Evolutionary conservation across 208 protist species (phyloP).

Genomic region (Acanthamoeba royreba): DNA sequence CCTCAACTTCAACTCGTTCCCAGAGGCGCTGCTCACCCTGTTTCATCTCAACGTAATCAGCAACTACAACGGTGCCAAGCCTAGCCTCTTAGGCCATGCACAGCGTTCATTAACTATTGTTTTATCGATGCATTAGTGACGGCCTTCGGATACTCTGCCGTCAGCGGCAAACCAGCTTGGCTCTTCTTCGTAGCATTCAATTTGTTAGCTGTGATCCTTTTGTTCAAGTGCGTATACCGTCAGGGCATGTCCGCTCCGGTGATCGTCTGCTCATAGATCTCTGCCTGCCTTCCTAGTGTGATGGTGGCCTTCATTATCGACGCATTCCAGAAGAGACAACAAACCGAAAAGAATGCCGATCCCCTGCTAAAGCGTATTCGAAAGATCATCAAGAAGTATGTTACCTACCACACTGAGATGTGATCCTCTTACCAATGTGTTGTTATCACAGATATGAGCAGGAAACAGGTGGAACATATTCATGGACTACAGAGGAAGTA

Average conservation of each 20-base stretch:
- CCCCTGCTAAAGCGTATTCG: not conserved
- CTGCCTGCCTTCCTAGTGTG: not conserved
- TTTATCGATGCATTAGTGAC: not conserved
- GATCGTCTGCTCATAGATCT: not conserved
- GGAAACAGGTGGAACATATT: not conserved
- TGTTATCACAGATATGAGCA: not conserved
- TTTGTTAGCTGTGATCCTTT: not conserved
- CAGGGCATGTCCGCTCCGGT: not conserved
- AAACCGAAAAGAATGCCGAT: not conserved
- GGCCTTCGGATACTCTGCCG: not conserved
- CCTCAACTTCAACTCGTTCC: not conserved
- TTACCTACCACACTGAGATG: not conserved
- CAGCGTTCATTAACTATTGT: not conserved
- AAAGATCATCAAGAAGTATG: not conserved
- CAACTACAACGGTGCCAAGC: not conserved
- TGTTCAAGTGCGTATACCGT: not conserved
- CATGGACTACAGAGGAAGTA: not conserved
- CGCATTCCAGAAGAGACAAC: not conserved
- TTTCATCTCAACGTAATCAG: not conserved
- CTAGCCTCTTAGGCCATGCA: not conserved
- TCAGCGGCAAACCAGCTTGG: not conserved
- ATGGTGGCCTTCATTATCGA: constrained; percentile 38
- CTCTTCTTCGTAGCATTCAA: not conserved
- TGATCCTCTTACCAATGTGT: not conserved
- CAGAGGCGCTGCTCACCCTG: not conserved